Evolutionary conservation across 1,139 yeast species (phyloP), one percentile per base, ranked within the genome.

Genomic region (Spathaspora sp.): DNA sequence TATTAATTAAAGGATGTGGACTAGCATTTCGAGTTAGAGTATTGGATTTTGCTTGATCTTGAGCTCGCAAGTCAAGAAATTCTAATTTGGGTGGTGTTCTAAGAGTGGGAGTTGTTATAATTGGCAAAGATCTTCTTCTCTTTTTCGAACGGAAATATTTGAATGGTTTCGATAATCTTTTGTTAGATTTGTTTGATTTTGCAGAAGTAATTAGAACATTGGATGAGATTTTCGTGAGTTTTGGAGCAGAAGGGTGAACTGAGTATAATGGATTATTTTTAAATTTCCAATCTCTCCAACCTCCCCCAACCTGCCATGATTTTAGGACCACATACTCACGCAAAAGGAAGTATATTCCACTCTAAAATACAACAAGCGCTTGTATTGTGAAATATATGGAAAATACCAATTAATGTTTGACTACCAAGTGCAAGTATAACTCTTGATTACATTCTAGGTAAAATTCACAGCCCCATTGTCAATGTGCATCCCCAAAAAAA

Each of bases 251-350:
- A 0, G 63, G 57, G 47, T 64, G 69, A 23, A 64, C 53, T 1
- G 74, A 60, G 60, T 86, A 86, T 25, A 86, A 61, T 1, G 91
- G 88, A 60, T 86, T 89, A 41, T 77, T 78, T 51, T 86, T 76
- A 55, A 77, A 84, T 56, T 87, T 84, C 95, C 96, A 87, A 62
- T 89, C 96, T 58, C 96, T 75, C 96, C 96, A 89, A 11, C 93
- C 86, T 0, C n/a, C n/a, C n/a, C n/a, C n/a, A n/a, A n/a, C n/a
- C n/a, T n/a, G 96, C 93, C 40, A 71, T 60, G 3, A 65, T 63
- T 34, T 61, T 58, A 7, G 47, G 33, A 45, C 47, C 17, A 49
- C n/a, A n/a, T n/a, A n/a, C n/a, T n/a, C n/a, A n/a, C n/a, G n/a
- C n/a, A n/a, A n/a, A n/a, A n/a, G n/a, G n/a, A n/a, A n/a, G n/a